Evolutionary conservation across 768 basidiomycete genomes (phyloP), one percentile per base, ranked within the genome.

Genomic region (Mycena epipterygia): DNA sequence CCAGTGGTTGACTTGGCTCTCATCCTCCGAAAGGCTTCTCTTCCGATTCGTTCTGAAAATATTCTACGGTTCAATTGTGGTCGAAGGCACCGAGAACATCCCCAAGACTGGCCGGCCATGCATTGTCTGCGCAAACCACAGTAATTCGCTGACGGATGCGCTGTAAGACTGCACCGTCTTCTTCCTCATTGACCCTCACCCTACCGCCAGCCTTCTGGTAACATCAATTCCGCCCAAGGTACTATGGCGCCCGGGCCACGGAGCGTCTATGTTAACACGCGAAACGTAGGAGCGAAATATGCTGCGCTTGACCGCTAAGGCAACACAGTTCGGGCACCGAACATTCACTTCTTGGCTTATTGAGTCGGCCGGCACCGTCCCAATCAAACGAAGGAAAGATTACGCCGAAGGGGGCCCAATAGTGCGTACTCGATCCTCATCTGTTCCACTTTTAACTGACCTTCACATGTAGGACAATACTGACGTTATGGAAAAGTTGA

Each of bases 291-390:
- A 85, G 72, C 92, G 95, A 33, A 90, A 91, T 74, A 89, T 95
- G 85, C 80, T 97, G 7, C 90, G 95, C 16, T 81, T 97, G 46
- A 97, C 95, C 0, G 95, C 95, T 14, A 97, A 97, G 77, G 88
- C 94, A 44, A 94, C 95, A 0, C 92, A 93, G 74, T 97, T 97
- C 75, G 93, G 94, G 3, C 90, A 87, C 48, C 88, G 79, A 72
- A 96, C 94, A 3, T 95, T 97, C 79, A 95, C 93, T 11, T 94
- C 92, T 71, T 96, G 95, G 95, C 86, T 97, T 23, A 95, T 97
- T 57, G 94, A 96, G 78, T 90, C 91, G 21, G 93, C 93, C 13
- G 96, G 95, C 16, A 95, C 96, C 1, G 87, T 97, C 3, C 95
- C 95, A 1, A 88, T 97, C 49, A 88, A 91, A 76, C 86, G 95